phyloP scores from a whole-genome alignment of 345 rosid genomes.

The Eucalyptus regnans region DNA sequence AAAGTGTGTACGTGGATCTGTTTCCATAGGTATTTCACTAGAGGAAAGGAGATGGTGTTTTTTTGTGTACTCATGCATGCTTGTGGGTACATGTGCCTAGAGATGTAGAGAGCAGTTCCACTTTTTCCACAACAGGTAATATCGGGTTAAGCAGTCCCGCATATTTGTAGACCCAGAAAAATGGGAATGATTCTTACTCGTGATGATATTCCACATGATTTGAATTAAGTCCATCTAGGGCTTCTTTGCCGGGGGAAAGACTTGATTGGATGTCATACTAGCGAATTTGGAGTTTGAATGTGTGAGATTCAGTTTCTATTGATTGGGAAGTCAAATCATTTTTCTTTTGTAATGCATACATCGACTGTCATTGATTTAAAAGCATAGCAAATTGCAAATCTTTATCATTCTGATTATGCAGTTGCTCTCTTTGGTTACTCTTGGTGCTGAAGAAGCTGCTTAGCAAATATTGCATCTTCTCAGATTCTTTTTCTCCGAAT shows the following conservation, averaged over 20 bases:
- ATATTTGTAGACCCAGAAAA: neutral
- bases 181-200: neutral
- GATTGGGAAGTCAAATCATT: neutral
- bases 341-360: neutral
- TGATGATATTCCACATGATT: neutral
- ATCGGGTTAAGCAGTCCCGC: neutral
- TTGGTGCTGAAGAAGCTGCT: neutral
- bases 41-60: neutral
- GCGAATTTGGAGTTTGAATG: neutral
- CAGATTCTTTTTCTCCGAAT: neutral
- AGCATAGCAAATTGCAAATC: neutral
- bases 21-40: neutral
- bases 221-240: neutral
- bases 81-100: neutral
- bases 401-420: neutral
- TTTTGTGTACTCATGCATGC: neutral
- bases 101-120: neutral
- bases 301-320: neutral
- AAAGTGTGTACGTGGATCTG: neutral
- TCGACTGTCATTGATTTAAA: neutral
- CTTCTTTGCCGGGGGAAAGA: neutral
- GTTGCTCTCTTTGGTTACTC: neutral
- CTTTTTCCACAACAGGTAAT: neutral
- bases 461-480: neutral
- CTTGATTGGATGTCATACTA: neutral